Percentiles rank a stretch among this genome's conserved stretches.
Conservation (phyloP, 2,329 filamentous ascomycete species). For the Exophiala sp. region DNA sequence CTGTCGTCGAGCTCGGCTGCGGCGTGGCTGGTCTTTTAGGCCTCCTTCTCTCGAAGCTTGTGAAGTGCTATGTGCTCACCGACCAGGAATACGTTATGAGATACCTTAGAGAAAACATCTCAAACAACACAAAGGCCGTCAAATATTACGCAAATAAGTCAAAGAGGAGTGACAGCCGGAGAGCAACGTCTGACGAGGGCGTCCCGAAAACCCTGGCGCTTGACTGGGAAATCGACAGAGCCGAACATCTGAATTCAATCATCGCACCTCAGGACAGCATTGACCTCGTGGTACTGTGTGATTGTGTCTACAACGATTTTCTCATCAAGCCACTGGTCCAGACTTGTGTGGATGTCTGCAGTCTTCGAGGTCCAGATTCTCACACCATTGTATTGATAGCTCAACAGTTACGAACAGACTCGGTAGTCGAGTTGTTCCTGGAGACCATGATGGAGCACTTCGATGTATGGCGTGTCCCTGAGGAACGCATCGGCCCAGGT, state of each 20-base stretch:
- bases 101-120: conserved; percentile 72
- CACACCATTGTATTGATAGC: conserved; percentile 73
- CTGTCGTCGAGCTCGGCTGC: conserved; percentile 78
- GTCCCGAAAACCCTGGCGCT: conserved; percentile 46
- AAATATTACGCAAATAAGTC: not conserved
- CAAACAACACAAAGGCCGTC: conserved; percentile 35
- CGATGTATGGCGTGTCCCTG: conserved; percentile 70
- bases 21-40: conserved; percentile 81
- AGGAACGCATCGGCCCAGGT: conserved; percentile 56
- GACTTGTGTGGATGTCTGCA: conserved; percentile 72
- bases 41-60: conserved; percentile 59
- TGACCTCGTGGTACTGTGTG: conserved; percentile 76
- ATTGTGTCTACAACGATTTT: conserved; percentile 93
- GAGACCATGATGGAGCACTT: conserved; percentile 65
- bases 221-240: conserved; percentile 73
- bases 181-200: conserved; percentile 10
- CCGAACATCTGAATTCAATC: conserved; percentile 34
- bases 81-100: conserved; percentile 84
- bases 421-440: conserved; percentile 83
- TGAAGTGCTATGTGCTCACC: conserved; percentile 68
- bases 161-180: conserved; percentile 18
- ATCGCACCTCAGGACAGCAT: conserved; percentile 43
- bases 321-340: conserved; percentile 78
- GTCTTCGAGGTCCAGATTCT: conserved; percentile 44
- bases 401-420: conserved; percentile 80